Percentiles rank a stretch among this genome's conserved stretches.
These are phyloP conservation scores for Aspergillaceae sp. DNA, from an alignment of 2,329 filamentous ascomycete species.

Conservation along the genomic window DNA sequence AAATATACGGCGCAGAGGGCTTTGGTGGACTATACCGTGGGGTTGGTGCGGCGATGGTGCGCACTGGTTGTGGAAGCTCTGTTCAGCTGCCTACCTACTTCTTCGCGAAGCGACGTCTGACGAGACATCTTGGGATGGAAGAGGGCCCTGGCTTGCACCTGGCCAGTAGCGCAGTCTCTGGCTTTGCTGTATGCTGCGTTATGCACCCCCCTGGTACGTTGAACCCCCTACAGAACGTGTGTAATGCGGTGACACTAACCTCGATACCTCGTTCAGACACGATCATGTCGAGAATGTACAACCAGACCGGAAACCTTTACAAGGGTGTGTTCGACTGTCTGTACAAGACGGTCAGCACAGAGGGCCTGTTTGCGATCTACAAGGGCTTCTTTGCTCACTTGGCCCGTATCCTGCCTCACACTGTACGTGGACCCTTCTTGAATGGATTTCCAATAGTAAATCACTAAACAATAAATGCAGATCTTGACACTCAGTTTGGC, in stretches of 20 bases:
- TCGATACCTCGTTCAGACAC: constrained; percentile 54
- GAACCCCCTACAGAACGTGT: too few relatives aligned
- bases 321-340: constrained; percentile 86
- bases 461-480: constrained; percentile 28
- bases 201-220: constrained; percentile 87
- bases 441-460: not conserved
- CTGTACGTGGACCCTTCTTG: constrained; percentile 39
- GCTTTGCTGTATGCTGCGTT: constrained; percentile 92
- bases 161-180: constrained; percentile 77
- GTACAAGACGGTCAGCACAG: constrained; percentile 79
- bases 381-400: constrained; percentile 96
- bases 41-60: constrained; percentile 85
- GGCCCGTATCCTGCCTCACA: constrained; percentile 89
- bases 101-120: constrained; percentile 81
- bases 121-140: constrained; percentile 75
- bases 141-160: constrained; percentile 86
- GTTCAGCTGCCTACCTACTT: constrained; percentile 98
- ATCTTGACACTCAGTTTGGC: constrained; percentile 87
- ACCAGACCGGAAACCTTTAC: constrained; percentile 97
- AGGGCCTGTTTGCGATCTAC: constrained; percentile 88
- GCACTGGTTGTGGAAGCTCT: constrained; percentile 90
- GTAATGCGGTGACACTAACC: constrained; percentile 3
- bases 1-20: constrained; percentile 73
- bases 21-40: constrained; percentile 77
- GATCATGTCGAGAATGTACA: constrained; percentile 98